Conservation (phyloP, 139 green algal species). For the Haematococcus sp. region DNA sequence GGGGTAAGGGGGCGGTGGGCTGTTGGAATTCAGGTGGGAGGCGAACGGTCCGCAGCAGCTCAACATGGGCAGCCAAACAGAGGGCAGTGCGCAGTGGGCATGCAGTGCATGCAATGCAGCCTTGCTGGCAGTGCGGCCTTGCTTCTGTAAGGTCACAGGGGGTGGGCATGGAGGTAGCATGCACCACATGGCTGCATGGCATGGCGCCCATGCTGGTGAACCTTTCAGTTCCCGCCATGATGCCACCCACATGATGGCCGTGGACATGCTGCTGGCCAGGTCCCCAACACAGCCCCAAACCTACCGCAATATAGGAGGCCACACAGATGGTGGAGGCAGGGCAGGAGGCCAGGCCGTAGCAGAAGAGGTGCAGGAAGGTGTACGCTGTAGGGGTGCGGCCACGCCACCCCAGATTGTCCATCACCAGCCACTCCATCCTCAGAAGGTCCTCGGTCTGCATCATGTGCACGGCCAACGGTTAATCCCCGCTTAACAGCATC, state of each 20-base stretch:
- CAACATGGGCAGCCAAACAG: no score
- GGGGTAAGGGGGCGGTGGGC: no score
- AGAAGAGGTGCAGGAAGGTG: slow-evolving; percentile 43
- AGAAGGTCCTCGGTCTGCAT: slow-evolving; percentile 43
- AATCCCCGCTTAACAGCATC: no score
- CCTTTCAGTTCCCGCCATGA: not conserved
- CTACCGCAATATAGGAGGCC: not conserved
- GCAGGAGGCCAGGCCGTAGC: not conserved
- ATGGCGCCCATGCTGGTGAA: not conserved
- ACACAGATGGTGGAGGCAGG: not conserved
- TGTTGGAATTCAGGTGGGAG: not conserved
- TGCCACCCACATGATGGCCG: no score
- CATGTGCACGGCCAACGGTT: no score
- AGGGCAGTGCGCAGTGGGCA: no score
- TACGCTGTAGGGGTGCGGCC: slow-evolving; percentile 42
- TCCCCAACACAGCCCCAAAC: not conserved
- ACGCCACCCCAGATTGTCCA: slow-evolving; percentile 45
- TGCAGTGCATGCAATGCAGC: no score
- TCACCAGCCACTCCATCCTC: slow-evolving; percentile 52
- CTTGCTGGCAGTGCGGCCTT: no score
- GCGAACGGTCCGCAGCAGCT: not conserved
- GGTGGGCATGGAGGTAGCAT: no score
- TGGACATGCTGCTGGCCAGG: no score
- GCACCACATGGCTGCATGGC: no score
- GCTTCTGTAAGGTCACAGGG: no score